Conservation (phyloP, 179 eudicot genomes). For the Amaranthus tricolor region DNA sequence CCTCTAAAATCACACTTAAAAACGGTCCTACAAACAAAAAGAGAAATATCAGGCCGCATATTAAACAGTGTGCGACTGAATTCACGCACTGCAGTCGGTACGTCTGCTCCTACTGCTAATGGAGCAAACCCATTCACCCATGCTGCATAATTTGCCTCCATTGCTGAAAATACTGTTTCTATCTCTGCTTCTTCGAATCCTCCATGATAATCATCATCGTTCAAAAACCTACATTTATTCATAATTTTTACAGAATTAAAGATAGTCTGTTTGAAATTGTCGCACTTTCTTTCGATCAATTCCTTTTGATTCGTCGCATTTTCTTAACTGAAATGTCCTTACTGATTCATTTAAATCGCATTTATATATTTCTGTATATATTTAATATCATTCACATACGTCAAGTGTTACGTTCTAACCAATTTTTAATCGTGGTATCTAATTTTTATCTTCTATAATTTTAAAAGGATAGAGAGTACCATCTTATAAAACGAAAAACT, state of each 20-base stretch:
- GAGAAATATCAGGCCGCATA: conserved; percentile 78
- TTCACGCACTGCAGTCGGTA: conserved; percentile 66
- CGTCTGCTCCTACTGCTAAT: conserved; percentile 75
- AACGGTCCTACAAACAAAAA: conserved; percentile 56
- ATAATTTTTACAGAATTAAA: neutral
- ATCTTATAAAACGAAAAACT: neutral
- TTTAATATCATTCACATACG: too few species aligned
- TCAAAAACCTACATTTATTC: conserved; percentile 47
- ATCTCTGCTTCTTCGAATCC: conserved; percentile 68
- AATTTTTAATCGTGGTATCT: too few species aligned
- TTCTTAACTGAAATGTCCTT: too few species aligned
- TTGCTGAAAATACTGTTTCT: conserved; percentile 58
- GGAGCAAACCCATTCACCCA: conserved; percentile 79
- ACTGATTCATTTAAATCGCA: too few species aligned
- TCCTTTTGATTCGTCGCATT: too few species aligned
- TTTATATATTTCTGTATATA: too few species aligned
- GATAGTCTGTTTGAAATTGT: too few species aligned
- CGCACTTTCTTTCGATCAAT: too few species aligned
- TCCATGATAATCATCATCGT: conserved; percentile 69
- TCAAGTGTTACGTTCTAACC: too few species aligned
- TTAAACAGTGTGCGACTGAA: conserved; percentile 81
- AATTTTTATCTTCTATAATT: too few species aligned
- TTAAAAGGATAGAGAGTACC: too few species aligned
- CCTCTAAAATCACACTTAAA: conserved; percentile 62
- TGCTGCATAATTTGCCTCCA: conserved; percentile 70